phyloP scores from a whole-genome alignment of 139 green algal species.

The Penium margaritaceum region DNA sequence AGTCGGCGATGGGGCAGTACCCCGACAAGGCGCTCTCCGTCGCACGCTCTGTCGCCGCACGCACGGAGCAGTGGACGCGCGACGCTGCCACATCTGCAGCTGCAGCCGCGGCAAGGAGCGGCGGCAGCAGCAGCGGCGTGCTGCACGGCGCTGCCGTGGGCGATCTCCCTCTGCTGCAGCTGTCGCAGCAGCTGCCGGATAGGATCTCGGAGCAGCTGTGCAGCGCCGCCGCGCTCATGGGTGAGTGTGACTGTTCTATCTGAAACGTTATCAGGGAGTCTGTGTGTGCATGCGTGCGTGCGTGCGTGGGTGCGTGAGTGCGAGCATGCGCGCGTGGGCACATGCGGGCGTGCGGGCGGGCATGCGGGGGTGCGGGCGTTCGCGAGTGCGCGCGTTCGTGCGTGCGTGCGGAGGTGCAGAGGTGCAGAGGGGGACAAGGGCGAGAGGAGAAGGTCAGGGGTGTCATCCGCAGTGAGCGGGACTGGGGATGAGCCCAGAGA shows the following conservation, averaged over 20 bases:
- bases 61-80: slow-evolving; percentile 57
- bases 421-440: too few species aligned
- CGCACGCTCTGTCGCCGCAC: slow-evolving; percentile 55
- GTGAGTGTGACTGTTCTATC: slow-evolving; percentile 8
- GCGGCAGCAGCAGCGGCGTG: neutral
- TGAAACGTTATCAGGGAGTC: neutral
- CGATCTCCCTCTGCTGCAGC: slow-evolving; percentile 50
- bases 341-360: too few species aligned
- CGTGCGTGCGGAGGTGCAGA: too few species aligned
- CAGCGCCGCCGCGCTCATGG: slow-evolving; percentile 57
- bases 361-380: too few species aligned
- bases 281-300: neutral
- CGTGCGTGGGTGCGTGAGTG: too few species aligned
- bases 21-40: slow-evolving; percentile 68
- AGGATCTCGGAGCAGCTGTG: slow-evolving; percentile 65
- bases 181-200: slow-evolving; percentile 48
- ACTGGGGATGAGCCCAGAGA: too few species aligned
- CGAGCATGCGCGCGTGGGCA: too few species aligned
- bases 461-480: too few species aligned
- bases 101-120: neutral
- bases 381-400: too few species aligned
- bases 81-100: too few species aligned
- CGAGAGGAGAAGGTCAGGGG: too few species aligned
- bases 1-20: slow-evolving; percentile 69
- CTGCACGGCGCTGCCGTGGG: too few species aligned